phyloP scores from a whole-genome alignment of 441 rosid genomes.

The Biscutella auriculata region DNA sequence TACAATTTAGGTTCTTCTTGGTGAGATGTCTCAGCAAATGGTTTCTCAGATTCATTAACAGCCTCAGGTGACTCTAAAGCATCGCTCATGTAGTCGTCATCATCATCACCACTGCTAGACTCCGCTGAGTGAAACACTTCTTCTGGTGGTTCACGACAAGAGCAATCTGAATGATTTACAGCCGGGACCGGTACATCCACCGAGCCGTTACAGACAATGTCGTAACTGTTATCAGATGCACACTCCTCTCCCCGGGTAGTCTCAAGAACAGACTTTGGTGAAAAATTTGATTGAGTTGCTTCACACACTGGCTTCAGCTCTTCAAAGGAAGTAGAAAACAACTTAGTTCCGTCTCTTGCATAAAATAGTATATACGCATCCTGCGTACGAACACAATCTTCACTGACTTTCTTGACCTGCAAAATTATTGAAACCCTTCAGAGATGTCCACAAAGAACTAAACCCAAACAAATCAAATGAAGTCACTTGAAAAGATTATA shows the following conservation, averaged over 20 bases:
- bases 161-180: neutral
- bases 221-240: slow-evolving; percentile 1
- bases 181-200: neutral
- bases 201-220: neutral
- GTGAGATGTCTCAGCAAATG: slow-evolving; percentile 1
- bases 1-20: neutral
- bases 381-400: slow-evolving; percentile 46
- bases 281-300: slow-evolving; percentile 22
- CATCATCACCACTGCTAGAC: slow-evolving; percentile 11
- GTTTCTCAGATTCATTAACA: slow-evolving; percentile 14
- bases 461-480: no score
- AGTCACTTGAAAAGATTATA: no score
- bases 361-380: slow-evolving; percentile 74
- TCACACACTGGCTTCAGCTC: slow-evolving; percentile 18
- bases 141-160: slow-evolving; percentile 7
- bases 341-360: slow-evolving; percentile 54
- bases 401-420: slow-evolving; percentile 43
- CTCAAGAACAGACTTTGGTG: slow-evolving; percentile 65
- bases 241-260: no score
- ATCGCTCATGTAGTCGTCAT: slow-evolving; percentile 9
- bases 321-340: slow-evolving; percentile 52
- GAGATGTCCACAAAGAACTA: no score
- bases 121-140: slow-evolving; percentile 11
- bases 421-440: no score
- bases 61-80: slow-evolving; percentile 12